Evolutionary conservation across 306 rosid species (phyloP).

Genomic region (Dryas alaskensis): DNA sequence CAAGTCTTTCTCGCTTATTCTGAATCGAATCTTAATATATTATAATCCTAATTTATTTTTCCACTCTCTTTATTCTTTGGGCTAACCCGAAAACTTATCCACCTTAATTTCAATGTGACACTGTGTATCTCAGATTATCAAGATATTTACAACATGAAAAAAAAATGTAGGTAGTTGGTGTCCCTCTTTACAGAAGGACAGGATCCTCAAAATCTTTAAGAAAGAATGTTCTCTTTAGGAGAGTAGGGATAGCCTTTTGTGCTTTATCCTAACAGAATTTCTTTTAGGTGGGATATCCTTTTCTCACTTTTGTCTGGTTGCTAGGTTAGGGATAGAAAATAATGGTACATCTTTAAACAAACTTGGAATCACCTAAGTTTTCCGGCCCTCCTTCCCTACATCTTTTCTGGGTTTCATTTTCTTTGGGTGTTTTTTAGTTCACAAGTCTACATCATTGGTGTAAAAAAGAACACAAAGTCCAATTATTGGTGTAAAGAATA

Average conservation of each 20-base stretch:
- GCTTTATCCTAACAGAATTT: neutral
- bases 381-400: neutral
- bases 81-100: no score
- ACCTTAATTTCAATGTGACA: no score
- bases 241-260: constrained; percentile 8
- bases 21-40: no score
- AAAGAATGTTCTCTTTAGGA: constrained; percentile 20
- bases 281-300: constrained; percentile 27
- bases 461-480: neutral
- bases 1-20: no score
- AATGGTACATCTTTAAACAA: neutral
- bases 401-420: neutral
- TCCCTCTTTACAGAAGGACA: neutral
- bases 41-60: no score
- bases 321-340: neutral
- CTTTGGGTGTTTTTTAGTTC: neutral
- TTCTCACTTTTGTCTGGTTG: constrained; percentile 22
- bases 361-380: constrained; percentile 1
- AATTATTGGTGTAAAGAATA: neutral
- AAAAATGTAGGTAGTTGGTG: neutral
- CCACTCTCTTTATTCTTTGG: no score
- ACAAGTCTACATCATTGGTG: neutral
- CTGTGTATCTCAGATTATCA: neutral
- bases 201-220: neutral
- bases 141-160: neutral